Evolutionary conservation across 331 rosid species (phyloP), one percentile per base, ranked within the genome.

Genomic region (Cydonia oblonga): DNA sequence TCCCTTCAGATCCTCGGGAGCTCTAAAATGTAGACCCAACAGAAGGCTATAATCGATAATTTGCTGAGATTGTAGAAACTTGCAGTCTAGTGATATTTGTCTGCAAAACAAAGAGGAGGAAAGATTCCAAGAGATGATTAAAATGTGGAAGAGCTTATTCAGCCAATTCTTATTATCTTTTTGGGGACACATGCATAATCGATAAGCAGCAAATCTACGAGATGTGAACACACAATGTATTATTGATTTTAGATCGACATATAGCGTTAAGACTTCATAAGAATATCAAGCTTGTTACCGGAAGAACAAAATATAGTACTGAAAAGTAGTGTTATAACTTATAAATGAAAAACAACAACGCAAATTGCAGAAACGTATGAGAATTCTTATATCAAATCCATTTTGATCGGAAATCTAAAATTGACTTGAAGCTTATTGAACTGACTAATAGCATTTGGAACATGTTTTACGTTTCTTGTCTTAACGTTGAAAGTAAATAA

Each of bases 41-140:
- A 92, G 89, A 64, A 92, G 95, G 80, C 96, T 92, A 61, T 92
- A 92, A 78, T 92, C 97, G 53, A 92, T 90, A 70, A 92, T 88
- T 16, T 82, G 76, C 81, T 81, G 96, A 69, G 96, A 92, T 80
- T 87, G 87, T 88, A 92, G 83, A 89, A 92, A 92, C 85, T 1
- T 46, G 75, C 92, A 85, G 85, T 92, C 97, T 64, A 85, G 78
- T 69, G 76, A 79, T 78, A 92, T 80, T 86, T 92, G 96, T 66
- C 97, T 90, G 88, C 78, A 79, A 24, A 69, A 28, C 53, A 63
- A 75, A 51, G 51, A 72, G 76, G 72, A 79, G 66, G 66, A 75
- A 30, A 65, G 40, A 66, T 62, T 14, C 28, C 44, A 18, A 56
- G 38, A 68, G 40, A 66, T 28, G 30, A 33, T 53, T 59, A 46